phyloP scores from a whole-genome alignment of 495 filamentous ascomycete genomes.

The Aspergillus steynii region DNA sequence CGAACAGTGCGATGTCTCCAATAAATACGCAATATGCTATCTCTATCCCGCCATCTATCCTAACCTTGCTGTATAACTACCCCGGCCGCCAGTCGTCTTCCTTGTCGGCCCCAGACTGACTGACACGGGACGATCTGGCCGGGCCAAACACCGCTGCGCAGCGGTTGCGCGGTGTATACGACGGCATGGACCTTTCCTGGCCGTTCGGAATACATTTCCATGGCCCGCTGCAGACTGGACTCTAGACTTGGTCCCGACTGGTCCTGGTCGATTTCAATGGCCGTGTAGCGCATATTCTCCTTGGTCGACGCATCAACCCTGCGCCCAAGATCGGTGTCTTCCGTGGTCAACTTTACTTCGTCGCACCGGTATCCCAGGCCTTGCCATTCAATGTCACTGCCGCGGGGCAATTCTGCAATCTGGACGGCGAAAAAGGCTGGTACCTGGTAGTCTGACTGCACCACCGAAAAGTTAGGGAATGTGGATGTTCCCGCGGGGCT shows the following conservation, averaged over 20 bases:
- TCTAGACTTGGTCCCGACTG: conserved; percentile 20
- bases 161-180: conserved; percentile 35
- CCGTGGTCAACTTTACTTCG: conserved; percentile 21
- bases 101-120: conserved; percentile 46
- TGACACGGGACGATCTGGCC: conserved; percentile 50
- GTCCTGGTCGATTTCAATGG: conserved; percentile 32
- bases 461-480: conserved; percentile 35
- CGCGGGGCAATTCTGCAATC: conserved; percentile 69
- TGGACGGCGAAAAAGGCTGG: conserved; percentile 73
- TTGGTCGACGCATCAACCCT: conserved; percentile 25
- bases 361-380: conserved; percentile 43
- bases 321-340: conserved; percentile 16
- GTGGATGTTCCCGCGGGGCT: conserved; percentile 14
- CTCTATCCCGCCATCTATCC: background rate
- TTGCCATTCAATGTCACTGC: conserved; percentile 74
- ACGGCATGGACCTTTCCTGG: conserved; percentile 28
- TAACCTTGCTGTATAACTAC: conserved; percentile 35
- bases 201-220: conserved; percentile 17
- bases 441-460: conserved; percentile 22
- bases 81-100: conserved; percentile 37
- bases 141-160: conserved; percentile 26
- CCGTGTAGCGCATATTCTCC: conserved; percentile 26
- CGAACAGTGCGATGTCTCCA: background rate
- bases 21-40: background rate
- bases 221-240: conserved; percentile 21